These are phyloP conservation scores for Epichloe aotearoae DNA, from an alignment of 2,329 filamentous ascomycete genomes.

Conservation along the genomic window DNA sequence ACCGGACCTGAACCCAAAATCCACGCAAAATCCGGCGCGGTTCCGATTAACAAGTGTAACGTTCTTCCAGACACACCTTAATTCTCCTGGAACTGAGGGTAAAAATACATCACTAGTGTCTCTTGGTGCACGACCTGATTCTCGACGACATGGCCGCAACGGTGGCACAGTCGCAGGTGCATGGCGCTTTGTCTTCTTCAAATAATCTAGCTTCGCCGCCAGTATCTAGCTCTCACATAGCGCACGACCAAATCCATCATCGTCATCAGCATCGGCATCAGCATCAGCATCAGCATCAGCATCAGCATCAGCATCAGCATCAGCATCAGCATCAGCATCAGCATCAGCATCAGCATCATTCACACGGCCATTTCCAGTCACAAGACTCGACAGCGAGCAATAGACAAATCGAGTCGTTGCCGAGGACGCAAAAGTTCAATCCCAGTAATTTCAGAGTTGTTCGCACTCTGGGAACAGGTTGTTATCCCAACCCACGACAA, in stretches of 20 bases:
- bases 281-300: background rate
- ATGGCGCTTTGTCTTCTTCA: conserved; percentile 7
- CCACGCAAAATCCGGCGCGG: background rate
- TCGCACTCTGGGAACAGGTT: conserved; percentile 64
- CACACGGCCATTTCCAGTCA: background rate
- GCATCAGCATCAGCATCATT: background rate
- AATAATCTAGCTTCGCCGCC: conserved; percentile 7
- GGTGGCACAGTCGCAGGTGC: conserved; percentile 19
- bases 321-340: background rate
- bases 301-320: background rate
- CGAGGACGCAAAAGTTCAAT: conserved; percentile 18
- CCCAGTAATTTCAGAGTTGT: conserved; percentile 54
- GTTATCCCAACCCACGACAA: background rate
- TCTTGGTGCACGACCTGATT: background rate
- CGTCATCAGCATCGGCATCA: background rate
- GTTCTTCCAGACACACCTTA: background rate
- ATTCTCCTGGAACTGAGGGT: background rate
- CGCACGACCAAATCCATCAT: background rate
- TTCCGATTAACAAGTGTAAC: background rate
- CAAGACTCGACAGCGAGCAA: background rate
- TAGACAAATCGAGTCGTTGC: conserved; percentile 9
- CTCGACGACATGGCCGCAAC: conserved; percentile 17
- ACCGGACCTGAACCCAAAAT: conserved; percentile 5
- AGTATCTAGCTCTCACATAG: conserved; percentile 5
- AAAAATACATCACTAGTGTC: background rate